Percentiles rank a stretch among this genome's conserved stretches.
Evolutionary conservation across 768 basidiomycete genomes (phyloP).

Genomic region (Lentinula edodes): DNA sequence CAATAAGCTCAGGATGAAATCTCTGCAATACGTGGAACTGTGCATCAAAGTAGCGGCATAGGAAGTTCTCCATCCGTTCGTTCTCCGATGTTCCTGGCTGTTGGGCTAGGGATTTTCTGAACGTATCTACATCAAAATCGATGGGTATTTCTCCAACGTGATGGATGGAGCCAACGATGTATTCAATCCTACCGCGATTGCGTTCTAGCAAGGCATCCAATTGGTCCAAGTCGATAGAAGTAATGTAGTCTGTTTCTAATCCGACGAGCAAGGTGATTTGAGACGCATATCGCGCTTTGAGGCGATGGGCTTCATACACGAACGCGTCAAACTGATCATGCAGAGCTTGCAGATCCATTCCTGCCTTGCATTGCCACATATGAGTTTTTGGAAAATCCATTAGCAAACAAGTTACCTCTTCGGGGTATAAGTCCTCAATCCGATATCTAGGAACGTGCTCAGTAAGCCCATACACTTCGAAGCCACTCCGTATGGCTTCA

Average conservation of each 20-base stretch:
- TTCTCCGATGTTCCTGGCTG: constrained; percentile 15
- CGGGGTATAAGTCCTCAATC: constrained; percentile 80
- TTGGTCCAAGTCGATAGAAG: constrained; percentile 52
- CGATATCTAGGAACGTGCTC: constrained; percentile 94
- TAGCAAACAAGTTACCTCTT: constrained; percentile 62
- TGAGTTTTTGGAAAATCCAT: constrained; percentile 9
- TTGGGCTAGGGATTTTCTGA: constrained; percentile 50
- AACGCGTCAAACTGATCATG: constrained; percentile 65
- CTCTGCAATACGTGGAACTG: constrained; percentile 68
- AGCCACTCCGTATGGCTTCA: constrained; percentile 75
- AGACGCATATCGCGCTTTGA: constrained; percentile 57
- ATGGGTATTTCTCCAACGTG: constrained; percentile 86
- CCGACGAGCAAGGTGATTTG: constrained; percentile 79
- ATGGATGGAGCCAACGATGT: constrained; percentile 90
- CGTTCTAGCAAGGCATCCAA: constrained; percentile 48
- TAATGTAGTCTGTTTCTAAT: constrained; percentile 89
- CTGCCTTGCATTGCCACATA: constrained; percentile 38
- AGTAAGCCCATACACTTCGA: constrained; percentile 78
- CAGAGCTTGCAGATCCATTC: constrained; percentile 46
- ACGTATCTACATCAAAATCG: constrained; percentile 82
- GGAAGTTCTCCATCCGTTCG: constrained; percentile 38
- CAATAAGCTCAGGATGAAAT: constrained; percentile 83
- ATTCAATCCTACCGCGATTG: constrained; percentile 60
- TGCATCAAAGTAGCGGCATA: constrained; percentile 77
- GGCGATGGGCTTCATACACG: constrained; percentile 71